Conservation (phyloP, 805 yeast genomes). For the Nakazawaea wickerhamii region DNA sequence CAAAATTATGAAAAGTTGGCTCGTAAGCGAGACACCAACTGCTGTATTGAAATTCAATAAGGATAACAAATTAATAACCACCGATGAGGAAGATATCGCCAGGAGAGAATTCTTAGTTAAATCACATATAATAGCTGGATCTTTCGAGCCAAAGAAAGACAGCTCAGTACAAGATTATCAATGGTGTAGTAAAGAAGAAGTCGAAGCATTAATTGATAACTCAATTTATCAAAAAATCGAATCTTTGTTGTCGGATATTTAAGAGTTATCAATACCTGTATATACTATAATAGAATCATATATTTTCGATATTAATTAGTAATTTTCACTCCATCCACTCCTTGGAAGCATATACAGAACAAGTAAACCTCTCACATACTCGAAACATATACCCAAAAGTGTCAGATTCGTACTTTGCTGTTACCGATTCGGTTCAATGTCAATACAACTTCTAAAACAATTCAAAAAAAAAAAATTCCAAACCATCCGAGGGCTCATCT, state of each 20-base stretch:
- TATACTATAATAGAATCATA: neutral
- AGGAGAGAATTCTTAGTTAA: constrained; percentile 69
- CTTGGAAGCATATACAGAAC: too few species aligned
- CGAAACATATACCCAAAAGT: too few species aligned
- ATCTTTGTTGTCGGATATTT: constrained; percentile 34
- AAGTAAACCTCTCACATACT: too few species aligned
- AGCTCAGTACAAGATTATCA: constrained; percentile 45
- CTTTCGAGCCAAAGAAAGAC: constrained; percentile 45
- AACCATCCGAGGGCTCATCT: too few species aligned
- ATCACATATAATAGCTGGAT: constrained; percentile 85
- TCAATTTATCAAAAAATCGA: constrained; percentile 53
- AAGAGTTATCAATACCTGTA: constrained; percentile 1
- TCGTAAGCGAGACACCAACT: constrained; percentile 87
- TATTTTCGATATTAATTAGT: too few species aligned
- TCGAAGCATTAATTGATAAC: constrained; percentile 43
- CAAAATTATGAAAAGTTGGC: constrained; percentile 72
- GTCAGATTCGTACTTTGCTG: too few species aligned
- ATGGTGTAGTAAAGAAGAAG: constrained; percentile 85
- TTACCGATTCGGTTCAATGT: too few species aligned
- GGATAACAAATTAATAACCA: constrained; percentile 20
- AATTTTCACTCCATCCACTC: too few species aligned
- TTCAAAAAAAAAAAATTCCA: too few species aligned
- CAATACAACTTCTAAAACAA: too few species aligned
- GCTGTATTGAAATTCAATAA: constrained; percentile 48
- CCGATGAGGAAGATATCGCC: constrained; percentile 20